These are phyloP conservation scores for Myxozyma geophila DNA, from an alignment of 805 yeast species.

Conservation along the genomic window DNA sequence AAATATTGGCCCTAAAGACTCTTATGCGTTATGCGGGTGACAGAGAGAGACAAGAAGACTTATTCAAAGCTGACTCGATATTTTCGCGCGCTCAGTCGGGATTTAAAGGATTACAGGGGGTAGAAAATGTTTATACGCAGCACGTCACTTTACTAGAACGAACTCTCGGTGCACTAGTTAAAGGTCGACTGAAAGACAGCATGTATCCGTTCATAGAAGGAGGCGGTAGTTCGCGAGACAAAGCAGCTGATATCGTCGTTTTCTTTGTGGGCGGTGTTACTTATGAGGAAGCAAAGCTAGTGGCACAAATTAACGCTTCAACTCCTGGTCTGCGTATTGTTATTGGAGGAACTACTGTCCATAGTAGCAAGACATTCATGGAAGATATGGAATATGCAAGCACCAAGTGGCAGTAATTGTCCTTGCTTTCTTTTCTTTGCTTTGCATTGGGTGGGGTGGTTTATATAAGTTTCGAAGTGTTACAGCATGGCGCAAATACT, in stretches of 20 bases:
- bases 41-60: slow-evolving; percentile 51
- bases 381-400: slow-evolving; percentile 48
- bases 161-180: slow-evolving; percentile 50
- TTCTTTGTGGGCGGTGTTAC: slow-evolving; percentile 82
- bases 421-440: too few species aligned
- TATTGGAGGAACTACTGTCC: slow-evolving; percentile 78
- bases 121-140: slow-evolving; percentile 77
- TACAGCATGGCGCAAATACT: too few species aligned
- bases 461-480: too few species aligned
- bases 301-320: slow-evolving; percentile 68
- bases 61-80: slow-evolving; percentile 47
- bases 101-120: slow-evolving; percentile 51
- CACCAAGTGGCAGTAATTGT: slow-evolving; percentile 45
- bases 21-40: slow-evolving; percentile 54
- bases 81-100: slow-evolving; percentile 51
- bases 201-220: slow-evolving; percentile 54
- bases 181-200: slow-evolving; percentile 49
- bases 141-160: slow-evolving; percentile 74
- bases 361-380: slow-evolving; percentile 53
- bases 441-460: background rate
- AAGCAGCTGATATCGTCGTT: slow-evolving; percentile 47
- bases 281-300: slow-evolving; percentile 85
- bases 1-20: slow-evolving; percentile 52
- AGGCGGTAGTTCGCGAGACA: slow-evolving; percentile 43
- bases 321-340: slow-evolving; percentile 63